Evolutionary conservation across 345 rosid species (phyloP).

Genomic region (Aethionema arabicum): DNA sequence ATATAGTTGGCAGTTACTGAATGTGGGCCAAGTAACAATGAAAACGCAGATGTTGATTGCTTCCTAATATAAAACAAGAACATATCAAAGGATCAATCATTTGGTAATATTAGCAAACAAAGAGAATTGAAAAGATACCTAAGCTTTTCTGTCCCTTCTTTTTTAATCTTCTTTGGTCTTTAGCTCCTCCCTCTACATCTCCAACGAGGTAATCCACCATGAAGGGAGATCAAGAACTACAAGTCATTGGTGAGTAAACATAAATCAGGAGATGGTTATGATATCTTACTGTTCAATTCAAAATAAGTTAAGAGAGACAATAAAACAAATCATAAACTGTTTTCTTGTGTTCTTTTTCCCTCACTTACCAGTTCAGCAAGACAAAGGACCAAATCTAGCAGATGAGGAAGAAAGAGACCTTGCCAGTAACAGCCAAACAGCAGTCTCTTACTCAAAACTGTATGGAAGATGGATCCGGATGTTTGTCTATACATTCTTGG

Average conservation of each 20-base stretch:
- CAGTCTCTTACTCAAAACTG: constrained; percentile 23
- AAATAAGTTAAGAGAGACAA: neutral
- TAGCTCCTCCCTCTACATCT: constrained; percentile 23
- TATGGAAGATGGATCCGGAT: constrained; percentile 45
- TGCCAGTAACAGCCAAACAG: constrained; percentile 22
- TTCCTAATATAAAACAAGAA: constrained; percentile 12
- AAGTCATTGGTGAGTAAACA: constrained; percentile 36
- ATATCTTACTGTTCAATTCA: neutral
- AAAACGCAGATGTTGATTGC: constrained; percentile 13
- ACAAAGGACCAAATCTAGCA: constrained; percentile 20
- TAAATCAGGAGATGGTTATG: neutral
- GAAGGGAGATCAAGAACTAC: constrained; percentile 37
- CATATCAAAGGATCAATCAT: constrained; percentile 1
- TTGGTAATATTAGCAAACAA: constrained; percentile 13
- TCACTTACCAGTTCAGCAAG: constrained; percentile 33
- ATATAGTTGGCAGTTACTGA: constrained; percentile 18
- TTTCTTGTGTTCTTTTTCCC: neutral
- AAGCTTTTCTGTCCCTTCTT: neutral
- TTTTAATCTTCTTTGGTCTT: neutral
- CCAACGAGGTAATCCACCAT: constrained; percentile 22
- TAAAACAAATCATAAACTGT: constrained; percentile 10
- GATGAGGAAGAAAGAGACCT: constrained; percentile 10
- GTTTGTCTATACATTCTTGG: constrained; percentile 33
- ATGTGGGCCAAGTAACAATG: constrained; percentile 19
- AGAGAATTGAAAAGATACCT: constrained; percentile 14